A percentile compares a stretch with the other conserved stretches of the same genome.
phyloP scores from a whole-genome alignment of 2,329 filamentous ascomycete species.

The Diaporthe caulivora region DNA sequence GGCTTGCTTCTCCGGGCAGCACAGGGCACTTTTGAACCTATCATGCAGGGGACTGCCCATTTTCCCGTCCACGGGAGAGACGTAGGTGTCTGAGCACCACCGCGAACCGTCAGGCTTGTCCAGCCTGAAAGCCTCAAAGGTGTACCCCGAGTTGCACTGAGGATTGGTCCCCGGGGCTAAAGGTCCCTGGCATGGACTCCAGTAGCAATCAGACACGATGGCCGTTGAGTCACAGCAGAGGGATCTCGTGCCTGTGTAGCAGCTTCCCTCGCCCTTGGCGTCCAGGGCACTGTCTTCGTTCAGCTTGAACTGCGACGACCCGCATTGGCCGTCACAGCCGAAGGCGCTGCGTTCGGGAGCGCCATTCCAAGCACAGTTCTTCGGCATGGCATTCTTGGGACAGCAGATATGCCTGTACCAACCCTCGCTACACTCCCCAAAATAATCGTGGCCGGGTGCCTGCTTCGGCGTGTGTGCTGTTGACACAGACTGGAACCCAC shows the following conservation, averaged over 20 bases:
- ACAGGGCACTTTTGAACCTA: not conserved
- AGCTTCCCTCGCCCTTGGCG: conserved; percentile 35
- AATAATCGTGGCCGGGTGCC: not conserved
- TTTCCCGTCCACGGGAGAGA: not conserved
- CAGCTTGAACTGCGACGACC: conserved; percentile 39
- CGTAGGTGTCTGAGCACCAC: not conserved
- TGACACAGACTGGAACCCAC: conserved; percentile 39
- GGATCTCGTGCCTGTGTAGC: not conserved
- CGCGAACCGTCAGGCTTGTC: not conserved
- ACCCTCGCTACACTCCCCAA: conserved; percentile 41
- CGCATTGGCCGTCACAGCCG: conserved; percentile 41
- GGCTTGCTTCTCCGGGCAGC: not conserved
- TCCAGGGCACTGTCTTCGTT: conserved; percentile 38
- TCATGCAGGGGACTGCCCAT: not conserved
- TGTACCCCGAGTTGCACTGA: not conserved
- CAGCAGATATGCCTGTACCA: conserved; percentile 47
- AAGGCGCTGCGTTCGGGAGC: conserved; percentile 41
- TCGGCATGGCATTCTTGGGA: conserved; percentile 45
- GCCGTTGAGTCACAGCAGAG: conserved; percentile 5
- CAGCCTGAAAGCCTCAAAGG: not conserved
- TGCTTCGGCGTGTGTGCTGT: conserved; percentile 38
- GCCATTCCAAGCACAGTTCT: conserved; percentile 47
- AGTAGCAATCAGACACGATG: not conserved
- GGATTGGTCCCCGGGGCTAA: not conserved
- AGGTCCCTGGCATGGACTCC: not conserved